These are phyloP conservation scores for Lachnellula arida DNA, from an alignment of 2,329 filamentous ascomycete species.

Conservation along the genomic window DNA sequence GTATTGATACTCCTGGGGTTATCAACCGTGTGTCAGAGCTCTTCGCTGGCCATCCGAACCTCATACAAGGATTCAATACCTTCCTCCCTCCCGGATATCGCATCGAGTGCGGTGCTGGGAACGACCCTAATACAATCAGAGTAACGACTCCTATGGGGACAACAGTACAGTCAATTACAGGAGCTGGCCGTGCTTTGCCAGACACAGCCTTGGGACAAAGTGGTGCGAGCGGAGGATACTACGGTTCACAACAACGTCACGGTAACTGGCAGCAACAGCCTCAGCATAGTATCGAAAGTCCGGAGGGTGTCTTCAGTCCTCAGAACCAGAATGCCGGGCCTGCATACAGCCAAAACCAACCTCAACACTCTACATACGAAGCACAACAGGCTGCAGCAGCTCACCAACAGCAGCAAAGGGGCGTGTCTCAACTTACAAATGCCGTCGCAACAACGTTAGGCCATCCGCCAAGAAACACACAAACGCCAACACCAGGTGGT, in stretches of 20 bases:
- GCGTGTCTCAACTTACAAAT: constrained; percentile 61
- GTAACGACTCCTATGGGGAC: constrained; percentile 98
- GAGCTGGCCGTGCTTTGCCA: constrained; percentile 38
- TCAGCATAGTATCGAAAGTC: constrained; percentile 58
- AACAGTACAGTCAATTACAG: constrained; percentile 80
- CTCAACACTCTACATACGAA: constrained; percentile 36
- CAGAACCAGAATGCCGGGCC: constrained; percentile 47
- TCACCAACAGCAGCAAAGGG: constrained; percentile 62
- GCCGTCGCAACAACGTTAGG: constrained; percentile 42
- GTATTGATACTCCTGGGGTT: constrained; percentile 94
- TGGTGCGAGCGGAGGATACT: constrained; percentile 37
- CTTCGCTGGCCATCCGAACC: constrained; percentile 89
- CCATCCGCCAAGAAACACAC: constrained; percentile 47
- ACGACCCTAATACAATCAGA: constrained; percentile 91
- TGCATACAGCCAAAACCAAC: constrained; percentile 42
- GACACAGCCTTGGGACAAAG: constrained; percentile 28
- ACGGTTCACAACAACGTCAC: constrained; percentile 23
- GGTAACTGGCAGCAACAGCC: constrained; percentile 51
- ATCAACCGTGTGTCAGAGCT: constrained; percentile 95
- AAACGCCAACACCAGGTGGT: constrained; percentile 55
- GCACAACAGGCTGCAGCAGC: constrained; percentile 36
- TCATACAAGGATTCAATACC: constrained; percentile 98
- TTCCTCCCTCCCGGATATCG: constrained; percentile 93
- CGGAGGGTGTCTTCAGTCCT: constrained; percentile 57
- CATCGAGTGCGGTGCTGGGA: constrained; percentile 91